These are phyloP conservation scores for Aspergillus novofumigatus DNA, from an alignment of 2,329 filamentous ascomycete species.

Conservation along the genomic window DNA sequence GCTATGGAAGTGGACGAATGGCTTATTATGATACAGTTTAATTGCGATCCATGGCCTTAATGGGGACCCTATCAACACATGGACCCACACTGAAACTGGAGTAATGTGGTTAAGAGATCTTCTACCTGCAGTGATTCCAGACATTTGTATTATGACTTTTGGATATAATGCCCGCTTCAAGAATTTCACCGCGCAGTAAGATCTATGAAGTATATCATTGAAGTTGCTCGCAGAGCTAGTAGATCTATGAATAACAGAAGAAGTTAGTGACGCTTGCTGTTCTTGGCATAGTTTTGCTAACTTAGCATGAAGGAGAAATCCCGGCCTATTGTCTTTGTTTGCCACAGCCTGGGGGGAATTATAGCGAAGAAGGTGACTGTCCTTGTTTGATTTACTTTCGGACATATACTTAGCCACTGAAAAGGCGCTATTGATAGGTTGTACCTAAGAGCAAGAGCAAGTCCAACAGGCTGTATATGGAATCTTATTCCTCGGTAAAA, in stretches of 20 bases:
- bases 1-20: not conserved
- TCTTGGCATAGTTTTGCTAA: not conserved
- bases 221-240: constrained; percentile 2
- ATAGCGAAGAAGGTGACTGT: constrained; percentile 7
- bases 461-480: constrained; percentile 4
- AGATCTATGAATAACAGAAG: not conserved
- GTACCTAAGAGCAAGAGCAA: constrained; percentile 2
- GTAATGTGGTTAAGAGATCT: constrained; percentile 9
- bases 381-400: not conserved
- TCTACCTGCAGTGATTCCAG: constrained; percentile 6
- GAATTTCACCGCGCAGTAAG: constrained; percentile 1
- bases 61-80: constrained; percentile 6
- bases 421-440: constrained; percentile 5
- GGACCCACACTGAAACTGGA: constrained; percentile 6
- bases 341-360: constrained; percentile 8
- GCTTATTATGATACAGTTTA: not conserved
- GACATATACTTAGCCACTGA: not conserved
- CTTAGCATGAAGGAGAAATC: not conserved
- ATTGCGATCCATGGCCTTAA: constrained; percentile 9
- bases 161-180: constrained; percentile 6
- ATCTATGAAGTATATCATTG: constrained; percentile 5
- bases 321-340: constrained; percentile 5
- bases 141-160: constrained; percentile 11
- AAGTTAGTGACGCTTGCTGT: not conserved
- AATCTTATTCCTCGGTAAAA: constrained; percentile 5